Percentiles rank a stretch among this genome's conserved stretches.
Conservation (phyloP, 108 stramenopile genomes). For the Schizochytrium sp. region DNA sequence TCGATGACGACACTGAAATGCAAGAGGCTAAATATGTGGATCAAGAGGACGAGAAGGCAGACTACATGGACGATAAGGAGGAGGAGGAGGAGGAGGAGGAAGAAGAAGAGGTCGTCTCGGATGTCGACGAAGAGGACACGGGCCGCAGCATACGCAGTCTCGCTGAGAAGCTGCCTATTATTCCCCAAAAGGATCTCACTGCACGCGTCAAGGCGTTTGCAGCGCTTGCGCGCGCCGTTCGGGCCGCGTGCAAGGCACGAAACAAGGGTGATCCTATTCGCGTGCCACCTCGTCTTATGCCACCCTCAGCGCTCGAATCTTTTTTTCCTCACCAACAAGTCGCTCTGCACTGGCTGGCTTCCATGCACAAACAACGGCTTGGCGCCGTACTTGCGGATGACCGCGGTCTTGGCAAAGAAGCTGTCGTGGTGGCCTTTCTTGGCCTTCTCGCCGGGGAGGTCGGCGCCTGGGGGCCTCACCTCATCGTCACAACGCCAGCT, state of each 20-base stretch:
- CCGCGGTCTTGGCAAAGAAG: neutral
- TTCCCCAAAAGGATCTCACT: neutral
- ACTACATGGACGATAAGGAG: neutral
- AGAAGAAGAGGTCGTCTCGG: neutral
- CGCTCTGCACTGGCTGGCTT: neutral
- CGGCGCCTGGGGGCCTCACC: neutral
- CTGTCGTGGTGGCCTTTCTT: neutral
- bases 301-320: neutral
- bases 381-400: conserved; percentile 1
- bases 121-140: neutral
- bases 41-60: neutral
- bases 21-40: neutral
- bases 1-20: neutral
- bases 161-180: neutral
- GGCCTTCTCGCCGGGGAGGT: neutral
- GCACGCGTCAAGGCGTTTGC: neutral
- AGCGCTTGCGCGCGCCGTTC: neutral
- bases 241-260: neutral
- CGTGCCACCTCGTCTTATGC: neutral
- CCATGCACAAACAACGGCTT: neutral
- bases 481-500: neutral
- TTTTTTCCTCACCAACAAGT: neutral
- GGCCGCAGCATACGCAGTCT: neutral
- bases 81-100: neutral
- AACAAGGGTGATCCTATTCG: neutral